A percentile compares a stretch with the other conserved stretches of the same genome.
Conservation (phyloP, 495 filamentous ascomycete species). For the Aspergillus biplanus region DNA sequence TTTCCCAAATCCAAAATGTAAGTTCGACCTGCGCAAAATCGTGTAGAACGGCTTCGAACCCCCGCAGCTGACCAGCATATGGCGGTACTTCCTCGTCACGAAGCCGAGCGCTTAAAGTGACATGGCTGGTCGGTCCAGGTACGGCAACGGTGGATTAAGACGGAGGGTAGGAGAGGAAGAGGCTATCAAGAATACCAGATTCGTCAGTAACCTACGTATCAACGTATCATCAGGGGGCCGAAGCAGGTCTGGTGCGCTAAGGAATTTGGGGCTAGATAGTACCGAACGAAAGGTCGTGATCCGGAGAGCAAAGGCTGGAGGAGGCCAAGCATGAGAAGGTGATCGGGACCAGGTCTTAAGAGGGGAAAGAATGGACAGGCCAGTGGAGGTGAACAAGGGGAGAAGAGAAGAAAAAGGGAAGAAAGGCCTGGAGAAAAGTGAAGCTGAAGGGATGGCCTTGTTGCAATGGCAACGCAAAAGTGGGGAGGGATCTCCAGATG, state of each 20-base stretch:
- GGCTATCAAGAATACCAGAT: conserved; percentile 18
- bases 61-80: conserved; percentile 25
- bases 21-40: conserved; percentile 14
- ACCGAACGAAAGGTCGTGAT: conserved; percentile 16
- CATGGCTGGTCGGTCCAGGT: conserved; percentile 26
- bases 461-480: conserved; percentile 57
- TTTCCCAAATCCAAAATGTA: conserved; percentile 22
- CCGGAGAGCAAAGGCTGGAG: conserved; percentile 21
- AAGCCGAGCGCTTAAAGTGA: conserved; percentile 27
- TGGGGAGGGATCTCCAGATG: conserved; percentile 53
- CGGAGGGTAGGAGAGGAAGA: conserved; percentile 17
- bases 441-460: conserved; percentile 57
- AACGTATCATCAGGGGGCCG: conserved; percentile 19
- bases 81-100: conserved; percentile 24
- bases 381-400: conserved; percentile 28
- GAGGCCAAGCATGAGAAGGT: conserved; percentile 23
- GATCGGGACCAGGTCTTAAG: conserved; percentile 25
- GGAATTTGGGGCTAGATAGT: conserved; percentile 30
- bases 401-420: conserved; percentile 31
- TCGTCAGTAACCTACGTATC: conserved; percentile 21
- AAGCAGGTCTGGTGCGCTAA: conserved; percentile 26
- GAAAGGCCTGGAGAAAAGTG: conserved; percentile 46
- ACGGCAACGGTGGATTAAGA: conserved; percentile 11
- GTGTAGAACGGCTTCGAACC: conserved; percentile 22
- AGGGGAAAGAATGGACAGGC: conserved; percentile 23